Evolutionary conservation across 164 flowering plant species (phyloP), one percentile per base, ranked within the genome.

Genomic region (Paratinospora sagittata): DNA sequence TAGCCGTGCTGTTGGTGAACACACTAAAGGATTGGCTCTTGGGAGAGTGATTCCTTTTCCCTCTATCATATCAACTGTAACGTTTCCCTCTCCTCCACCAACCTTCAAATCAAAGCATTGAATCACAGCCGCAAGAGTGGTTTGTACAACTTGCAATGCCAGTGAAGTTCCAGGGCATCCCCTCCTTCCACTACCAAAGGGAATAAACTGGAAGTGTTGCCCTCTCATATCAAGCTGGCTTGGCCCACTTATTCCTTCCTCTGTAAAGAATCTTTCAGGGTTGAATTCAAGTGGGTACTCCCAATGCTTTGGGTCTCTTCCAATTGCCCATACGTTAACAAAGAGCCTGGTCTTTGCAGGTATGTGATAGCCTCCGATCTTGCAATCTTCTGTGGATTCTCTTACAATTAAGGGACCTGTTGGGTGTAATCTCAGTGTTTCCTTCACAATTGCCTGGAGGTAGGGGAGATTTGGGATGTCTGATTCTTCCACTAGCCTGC

Each of bases 91-190:
- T 37, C 69, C 71, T 14, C 60, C 71, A 10, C 77, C 77, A 47
- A 81, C 74, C 69, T 78, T 83, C 83, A 81, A 86, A 5, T 88
- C 88, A 33, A 86, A 88, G 75, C 86, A 83, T 37, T 87, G 92
- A 12, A 88, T 70, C 76, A 84, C 52, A 17, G 81, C 41, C 0
- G 85, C 90, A 0, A 84, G 23, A 10, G 80, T 45, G 2, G 77
- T 71, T 3, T 77, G 77, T 1, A 85, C 60, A n/a, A 76, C 73
- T 23, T 69, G 78, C 67, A 85, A 47, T 3, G 81, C 90, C 23
- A 85, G 68, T 8, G 68, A 8, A 16, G 73, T 75, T 21, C 87
- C 90, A 5, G 88, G 84, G 75, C 92, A 87, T 11, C 76, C 78
- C 67, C 90, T 81, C 71, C 89, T 72, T 3, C 93, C 90, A 19